Evolutionary conservation across 2,329 filamentous ascomycete genomes (phyloP), one percentile per base, ranked within the genome.

Genomic region (Colletotrichum tanaceti): DNA sequence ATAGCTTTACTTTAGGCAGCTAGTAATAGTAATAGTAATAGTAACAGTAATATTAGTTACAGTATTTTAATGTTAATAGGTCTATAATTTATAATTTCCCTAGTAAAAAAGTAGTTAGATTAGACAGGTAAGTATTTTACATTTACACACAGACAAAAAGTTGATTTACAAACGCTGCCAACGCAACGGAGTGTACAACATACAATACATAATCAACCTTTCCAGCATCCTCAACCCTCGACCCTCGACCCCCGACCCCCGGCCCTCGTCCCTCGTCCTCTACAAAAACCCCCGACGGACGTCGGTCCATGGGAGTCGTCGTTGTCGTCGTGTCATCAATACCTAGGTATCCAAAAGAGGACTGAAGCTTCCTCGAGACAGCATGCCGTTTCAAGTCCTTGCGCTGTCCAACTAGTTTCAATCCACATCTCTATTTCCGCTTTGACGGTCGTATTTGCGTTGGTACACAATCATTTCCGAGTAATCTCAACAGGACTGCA

Each of bases 341-440:
- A n/a, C n/a, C n/a, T n/a, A n/a, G n/a, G n/a, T n/a, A 60, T 52
- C 62, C 66, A 13, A 66, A 69, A 69, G 55, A 60, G 63, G 66
- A 22, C 57, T 61, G 63, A 69, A 66, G 66, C 63, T 43, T 22
- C 64, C 58, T 59, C 67, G 63, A 70, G 67, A 68, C 67, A 68
- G 64, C 67, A 70, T 70, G 64, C 64, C 64, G 63, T 70, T 70
- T 70, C 67, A 70, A 63, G 54, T 63, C 67, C 46, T 53, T 22
- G 55, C 49, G 50, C 46, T 63, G 50, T 63, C 58, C 53, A 68
- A 41, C 52, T 70, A 69, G 55, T 55, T 47, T 65, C 50, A 57
- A 69, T 66, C 57, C 57, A n/a, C 28, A 61, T 69, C 50, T 66
- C 32, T 20, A 22, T 58, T 20, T 18, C 20, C 39, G 43, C 43